phyloP scores from a whole-genome alignment of 1,284 basidiomycete species.

The Irpex sp. region DNA sequence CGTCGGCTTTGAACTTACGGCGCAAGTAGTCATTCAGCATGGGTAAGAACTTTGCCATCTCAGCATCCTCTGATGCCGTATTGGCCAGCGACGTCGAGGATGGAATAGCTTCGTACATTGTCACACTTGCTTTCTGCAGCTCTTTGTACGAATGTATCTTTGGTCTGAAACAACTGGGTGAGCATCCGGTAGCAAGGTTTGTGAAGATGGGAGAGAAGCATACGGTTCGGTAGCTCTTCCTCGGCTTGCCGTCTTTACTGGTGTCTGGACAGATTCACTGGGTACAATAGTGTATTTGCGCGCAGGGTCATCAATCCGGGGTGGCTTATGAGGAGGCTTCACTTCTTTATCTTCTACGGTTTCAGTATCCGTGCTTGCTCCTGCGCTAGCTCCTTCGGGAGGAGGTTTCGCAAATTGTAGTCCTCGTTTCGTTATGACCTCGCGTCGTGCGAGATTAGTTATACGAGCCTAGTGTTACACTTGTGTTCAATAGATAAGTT shows the following conservation, averaged over 20 bases:
- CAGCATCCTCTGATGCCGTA: conserved; percentile 40
- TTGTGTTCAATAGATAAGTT: not conserved
- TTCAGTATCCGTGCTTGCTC: not conserved
- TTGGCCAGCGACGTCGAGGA: conserved; percentile 25
- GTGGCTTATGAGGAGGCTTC: not conserved
- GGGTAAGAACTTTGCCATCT: conserved; percentile 70
- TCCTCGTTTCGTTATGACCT: not conserved
- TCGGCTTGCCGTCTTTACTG: not conserved
- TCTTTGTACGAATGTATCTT: conserved; percentile 52
- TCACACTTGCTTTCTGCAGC: conserved; percentile 42
- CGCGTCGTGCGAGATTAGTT: not conserved
- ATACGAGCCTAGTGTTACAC: not conserved
- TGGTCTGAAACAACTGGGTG: conserved; percentile 25
- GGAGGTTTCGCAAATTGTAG: not conserved
- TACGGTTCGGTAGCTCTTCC: conserved; percentile 6
- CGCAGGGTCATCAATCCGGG: conserved; percentile 8
- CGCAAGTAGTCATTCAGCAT: conserved; percentile 67
- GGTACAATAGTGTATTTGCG: conserved; percentile 27
- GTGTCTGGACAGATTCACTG: conserved; percentile 4
- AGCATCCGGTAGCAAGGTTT: too few species aligned
- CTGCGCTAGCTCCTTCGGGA: not conserved
- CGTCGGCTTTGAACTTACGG: conserved; percentile 31
- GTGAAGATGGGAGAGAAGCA: not conserved
- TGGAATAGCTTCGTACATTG: conserved; percentile 66
- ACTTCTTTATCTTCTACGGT: conserved; percentile 1